Evolutionary conservation across 2,329 filamentous ascomycete species (phyloP), one percentile per base, ranked within the genome.

Genomic region (Xylaria sp.): DNA sequence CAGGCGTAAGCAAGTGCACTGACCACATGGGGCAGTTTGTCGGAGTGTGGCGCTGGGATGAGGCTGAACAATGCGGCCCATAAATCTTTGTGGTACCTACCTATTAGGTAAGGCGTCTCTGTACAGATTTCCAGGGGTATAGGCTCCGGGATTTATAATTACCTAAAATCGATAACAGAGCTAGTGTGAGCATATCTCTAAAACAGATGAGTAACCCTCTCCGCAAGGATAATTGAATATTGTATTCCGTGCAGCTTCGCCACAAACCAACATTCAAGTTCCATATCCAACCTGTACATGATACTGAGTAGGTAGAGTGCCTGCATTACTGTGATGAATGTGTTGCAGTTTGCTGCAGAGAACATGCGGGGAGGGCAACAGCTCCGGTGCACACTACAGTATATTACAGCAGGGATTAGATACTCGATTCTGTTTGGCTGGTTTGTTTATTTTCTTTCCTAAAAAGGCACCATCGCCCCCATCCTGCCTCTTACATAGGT

Each of bases 401-500:
- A 41, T 9, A 58, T 28, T 13, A 20, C 2, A 37, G 39, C 67
- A 69, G 67, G 67, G 64, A 20, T 69, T n/a, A 5, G 31, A 23
- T 15, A n/a, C 20, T 41, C 46, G 52, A 59, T 59, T 60, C 60
- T 68, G 60, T 64, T 58, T 65, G 51, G 61, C 23, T 25, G 37
- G 12, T 41, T 70, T 68, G 69, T 70, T 70, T 70, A 50, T 66
- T 69, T 65, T 66, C 63, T 64, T 70, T 66, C 66, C 69, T 61
- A 60, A 65, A 54, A 56, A 2, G 60, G 62, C 34, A 59, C 28
- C 48, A 28, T 61, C 57, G n/a, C 68, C 44, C 65, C 56, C 18
- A 37, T 9, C 18, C 18, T 10, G 46, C 10, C 23, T 15, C 12
- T 0, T 55, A n/a, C n/a, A n/a, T n/a, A 25, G 15, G 6, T 46